Conservation (phyloP, 805 yeast genomes). For the Priceomyces medius region DNA sequence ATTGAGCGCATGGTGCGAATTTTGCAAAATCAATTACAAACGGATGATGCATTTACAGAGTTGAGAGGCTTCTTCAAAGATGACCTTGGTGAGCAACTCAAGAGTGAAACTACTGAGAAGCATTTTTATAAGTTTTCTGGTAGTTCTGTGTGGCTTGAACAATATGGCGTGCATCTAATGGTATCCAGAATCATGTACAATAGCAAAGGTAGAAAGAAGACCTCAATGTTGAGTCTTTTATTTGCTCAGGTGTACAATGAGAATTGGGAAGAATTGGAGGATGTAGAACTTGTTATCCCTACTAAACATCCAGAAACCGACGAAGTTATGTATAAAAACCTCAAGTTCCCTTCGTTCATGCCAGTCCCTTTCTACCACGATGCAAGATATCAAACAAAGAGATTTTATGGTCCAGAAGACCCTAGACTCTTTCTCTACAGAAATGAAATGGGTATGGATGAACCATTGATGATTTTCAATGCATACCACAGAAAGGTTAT, state of each 20-base stretch:
- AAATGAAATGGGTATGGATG: slow-evolving; percentile 23
- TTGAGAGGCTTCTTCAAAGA: slow-evolving; percentile 1
- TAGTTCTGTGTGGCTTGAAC: slow-evolving; percentile 14
- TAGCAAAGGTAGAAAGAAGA: slow-evolving; percentile 6
- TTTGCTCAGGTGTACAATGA: slow-evolving; percentile 14
- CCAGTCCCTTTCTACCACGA: slow-evolving; percentile 14
- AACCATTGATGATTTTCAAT: slow-evolving; percentile 12
- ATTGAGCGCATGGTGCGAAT: slow-evolving; percentile 3
- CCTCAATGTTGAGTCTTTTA: slow-evolving; percentile 9
- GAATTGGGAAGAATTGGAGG: slow-evolving; percentile 13
- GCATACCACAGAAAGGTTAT: slow-evolving; percentile 4
- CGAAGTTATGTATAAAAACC: slow-evolving; percentile 2
- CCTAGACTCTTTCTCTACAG: slow-evolving; percentile 22
- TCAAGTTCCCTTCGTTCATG: slow-evolving; percentile 11
- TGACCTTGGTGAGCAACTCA: slow-evolving; percentile 11
- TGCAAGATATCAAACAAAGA: slow-evolving; percentile 9
- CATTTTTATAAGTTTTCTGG: slow-evolving; percentile 17
- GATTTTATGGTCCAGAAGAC: slow-evolving; percentile 28
- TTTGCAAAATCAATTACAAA: slow-evolving; percentile 7
- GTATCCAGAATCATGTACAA: slow-evolving; percentile 14
- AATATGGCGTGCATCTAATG: slow-evolving; percentile 16
- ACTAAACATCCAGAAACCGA: slow-evolving; percentile 6
- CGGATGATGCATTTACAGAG: slow-evolving; percentile 9
- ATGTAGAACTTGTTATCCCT: slow-evolving; percentile 12
- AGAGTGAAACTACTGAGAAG: slow-evolving; percentile 3